Percentiles rank a stretch among this genome's conserved stretches.
Conservation (phyloP, 106 monocot genomes). For the Ottelia alismoides region DNA sequence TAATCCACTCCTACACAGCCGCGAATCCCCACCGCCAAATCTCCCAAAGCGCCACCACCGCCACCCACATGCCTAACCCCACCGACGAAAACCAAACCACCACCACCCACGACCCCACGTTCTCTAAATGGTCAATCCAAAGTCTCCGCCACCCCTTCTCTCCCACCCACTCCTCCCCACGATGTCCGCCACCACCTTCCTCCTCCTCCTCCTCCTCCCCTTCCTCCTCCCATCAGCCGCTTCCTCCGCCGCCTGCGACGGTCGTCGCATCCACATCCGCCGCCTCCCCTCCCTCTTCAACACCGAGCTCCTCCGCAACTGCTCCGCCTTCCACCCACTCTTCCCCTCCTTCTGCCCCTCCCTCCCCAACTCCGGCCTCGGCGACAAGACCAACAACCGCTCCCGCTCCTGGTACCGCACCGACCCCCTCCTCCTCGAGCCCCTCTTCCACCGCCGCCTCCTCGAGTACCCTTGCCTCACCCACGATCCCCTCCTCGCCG, state of each 20-base stretch:
- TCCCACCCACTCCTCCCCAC: constrained; percentile 4
- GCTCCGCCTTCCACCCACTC: constrained; percentile 47
- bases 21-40: no score
- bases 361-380: constrained; percentile 54
- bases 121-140: no score
- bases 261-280: constrained; percentile 68
- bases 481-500: constrained; percentile 33
- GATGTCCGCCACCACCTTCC: background rate
- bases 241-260: constrained; percentile 17
- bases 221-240: constrained; percentile 6
- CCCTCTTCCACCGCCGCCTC: constrained; percentile 76
- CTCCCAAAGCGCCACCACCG: no score
- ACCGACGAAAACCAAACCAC: no score
- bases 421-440: constrained; percentile 57
- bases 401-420: constrained; percentile 66
- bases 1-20: no score
- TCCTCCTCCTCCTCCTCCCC: constrained; percentile 6
- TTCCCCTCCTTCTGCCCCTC: constrained; percentile 32
- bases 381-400: constrained; percentile 51
- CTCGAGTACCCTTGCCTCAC: constrained; percentile 70
- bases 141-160: constrained; percentile 3
- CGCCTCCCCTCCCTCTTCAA: constrained; percentile 50
- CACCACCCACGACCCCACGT: no score
- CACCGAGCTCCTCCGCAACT: constrained; percentile 43
- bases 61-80: no score